Conservation (phyloP, 108 stramenopile species). For the Stephanodiscus minutulus region DNA sequence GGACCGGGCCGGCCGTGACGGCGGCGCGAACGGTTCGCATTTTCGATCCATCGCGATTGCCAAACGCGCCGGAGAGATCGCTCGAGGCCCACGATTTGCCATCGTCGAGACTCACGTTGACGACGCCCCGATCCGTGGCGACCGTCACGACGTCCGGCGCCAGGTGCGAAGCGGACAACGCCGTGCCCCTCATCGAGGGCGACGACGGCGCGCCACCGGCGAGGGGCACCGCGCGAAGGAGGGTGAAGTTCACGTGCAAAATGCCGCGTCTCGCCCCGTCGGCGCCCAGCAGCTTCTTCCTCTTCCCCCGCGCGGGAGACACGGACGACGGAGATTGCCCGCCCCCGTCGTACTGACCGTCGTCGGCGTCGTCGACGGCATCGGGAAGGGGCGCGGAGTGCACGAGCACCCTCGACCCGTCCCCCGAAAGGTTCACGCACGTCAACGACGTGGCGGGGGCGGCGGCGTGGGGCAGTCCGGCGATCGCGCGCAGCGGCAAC, state of each 20-base stretch:
- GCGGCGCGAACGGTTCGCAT: conserved; percentile 6
- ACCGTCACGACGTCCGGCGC: conserved; percentile 28
- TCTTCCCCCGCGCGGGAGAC: not conserved
- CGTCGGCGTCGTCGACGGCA: conserved; percentile 13
- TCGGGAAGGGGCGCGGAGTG: conserved; percentile 37
- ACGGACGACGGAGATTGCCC: conserved; percentile 9
- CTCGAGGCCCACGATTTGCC: conserved; percentile 18
- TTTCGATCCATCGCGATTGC: not conserved
- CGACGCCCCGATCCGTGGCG: conserved; percentile 41
- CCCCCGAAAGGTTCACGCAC: conserved; percentile 37
- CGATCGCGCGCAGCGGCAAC: conserved; percentile 13
- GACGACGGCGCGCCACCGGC: conserved; percentile 1
- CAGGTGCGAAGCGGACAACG: conserved; percentile 24
- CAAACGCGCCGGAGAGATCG: no score
- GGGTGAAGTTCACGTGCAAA: conserved; percentile 18
- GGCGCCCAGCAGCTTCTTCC: conserved; percentile 7
- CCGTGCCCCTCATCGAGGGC: conserved; percentile 3
- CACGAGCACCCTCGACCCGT: conserved; percentile 33
- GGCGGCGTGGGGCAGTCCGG: conserved; percentile 22
- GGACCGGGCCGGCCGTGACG: conserved; percentile 37
- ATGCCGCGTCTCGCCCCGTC: conserved; percentile 15
- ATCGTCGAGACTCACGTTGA: conserved; percentile 21
- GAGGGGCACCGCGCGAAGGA: conserved; percentile 17
- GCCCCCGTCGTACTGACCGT: not conserved
- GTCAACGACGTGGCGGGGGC: conserved; percentile 26